Evolutionary conservation across 306 rosid genomes (phyloP), one percentile per base, ranked within the genome.

Genomic region (Cucumis melo): DNA sequence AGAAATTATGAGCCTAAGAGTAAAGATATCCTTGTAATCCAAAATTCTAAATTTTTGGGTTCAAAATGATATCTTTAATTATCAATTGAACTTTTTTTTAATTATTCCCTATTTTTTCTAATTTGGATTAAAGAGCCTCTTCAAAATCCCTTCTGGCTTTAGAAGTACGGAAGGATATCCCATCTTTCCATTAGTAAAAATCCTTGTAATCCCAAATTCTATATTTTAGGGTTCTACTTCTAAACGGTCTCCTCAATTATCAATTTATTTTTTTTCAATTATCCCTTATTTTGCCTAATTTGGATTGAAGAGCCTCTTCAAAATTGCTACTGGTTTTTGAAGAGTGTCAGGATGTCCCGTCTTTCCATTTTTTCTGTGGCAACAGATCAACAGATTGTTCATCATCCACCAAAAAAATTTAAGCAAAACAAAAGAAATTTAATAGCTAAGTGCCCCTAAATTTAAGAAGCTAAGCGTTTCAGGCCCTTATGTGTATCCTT

Each of bases 401-500:
- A n/a, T 68, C 32, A n/a, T 12, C 38, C 32, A 39, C 53, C 53
- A 21, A 38, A 67, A 42, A 67, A 1, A 48, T 29, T 29, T 4
- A 46, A 44, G 42, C 56, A 68, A 48, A 48, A 46, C 23, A 48
- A 71, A 71, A 15, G 20, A 24, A 48, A 71, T 53, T 48, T 39
- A 48, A 14, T 15, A 29, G 59, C 57, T 7, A 71, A 29, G 76
- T 73, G 59, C 41, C 12, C 14, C 42, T 14, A 71, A 44, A 48
- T 44, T 13, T 46, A 71, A 70, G 59, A 72, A 73, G 62, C 62
- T 71, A 32, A 51, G 17, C 42, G 48, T 19, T 73, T 13, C 19
- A 75, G 24, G 12, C n/a, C 46, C 65, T 57, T 14, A 21, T 24
- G 41, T 17, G 73, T 20, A 79, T 48, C 17, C 38, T 82, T 90